Conservation (phyloP, 257 asterid species). For the Solanum clarkiae region DNA sequence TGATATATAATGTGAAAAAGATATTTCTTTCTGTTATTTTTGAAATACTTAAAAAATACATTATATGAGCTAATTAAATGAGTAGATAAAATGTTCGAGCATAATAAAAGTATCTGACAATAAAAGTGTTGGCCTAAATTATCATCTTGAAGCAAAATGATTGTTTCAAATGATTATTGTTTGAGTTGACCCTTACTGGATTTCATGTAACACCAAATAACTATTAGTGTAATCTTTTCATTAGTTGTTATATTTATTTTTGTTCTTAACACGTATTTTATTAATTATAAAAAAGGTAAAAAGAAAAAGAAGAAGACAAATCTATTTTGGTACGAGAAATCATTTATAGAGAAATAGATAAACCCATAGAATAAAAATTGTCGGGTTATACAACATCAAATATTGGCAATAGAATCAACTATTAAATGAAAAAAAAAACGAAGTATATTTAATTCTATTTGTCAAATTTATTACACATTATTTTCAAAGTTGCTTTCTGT, state of each 20-base stretch:
- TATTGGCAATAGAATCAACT: slow-evolving; percentile 18
- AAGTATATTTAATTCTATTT: background rate
- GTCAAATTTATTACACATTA: background rate
- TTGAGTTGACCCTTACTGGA: background rate
- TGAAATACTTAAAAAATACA: too few relatives aligned
- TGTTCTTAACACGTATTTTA: background rate
- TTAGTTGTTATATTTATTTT: background rate
- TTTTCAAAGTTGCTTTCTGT: background rate
- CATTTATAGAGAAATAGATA: background rate
- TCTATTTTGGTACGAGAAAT: background rate
- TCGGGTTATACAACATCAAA: slow-evolving; percentile 14
- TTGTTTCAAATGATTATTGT: background rate
- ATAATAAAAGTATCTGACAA: too few relatives aligned
- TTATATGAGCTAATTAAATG: too few relatives aligned
- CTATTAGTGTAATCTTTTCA: background rate
- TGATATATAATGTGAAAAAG: too few relatives aligned
- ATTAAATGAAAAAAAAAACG: background rate
- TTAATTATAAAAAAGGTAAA: background rate
- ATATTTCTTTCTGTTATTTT: too few relatives aligned
- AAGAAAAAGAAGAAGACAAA: background rate
- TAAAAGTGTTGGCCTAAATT: background rate
- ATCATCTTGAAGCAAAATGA: background rate
- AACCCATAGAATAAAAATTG: slow-evolving; percentile 5
- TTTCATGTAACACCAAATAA: background rate
- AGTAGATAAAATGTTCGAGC: too few relatives aligned